Percentiles rank a stretch among this genome's conserved stretches.
Evolutionary conservation across 805 yeast species (phyloP).

Genomic region (Metschnikowia sp.): DNA sequence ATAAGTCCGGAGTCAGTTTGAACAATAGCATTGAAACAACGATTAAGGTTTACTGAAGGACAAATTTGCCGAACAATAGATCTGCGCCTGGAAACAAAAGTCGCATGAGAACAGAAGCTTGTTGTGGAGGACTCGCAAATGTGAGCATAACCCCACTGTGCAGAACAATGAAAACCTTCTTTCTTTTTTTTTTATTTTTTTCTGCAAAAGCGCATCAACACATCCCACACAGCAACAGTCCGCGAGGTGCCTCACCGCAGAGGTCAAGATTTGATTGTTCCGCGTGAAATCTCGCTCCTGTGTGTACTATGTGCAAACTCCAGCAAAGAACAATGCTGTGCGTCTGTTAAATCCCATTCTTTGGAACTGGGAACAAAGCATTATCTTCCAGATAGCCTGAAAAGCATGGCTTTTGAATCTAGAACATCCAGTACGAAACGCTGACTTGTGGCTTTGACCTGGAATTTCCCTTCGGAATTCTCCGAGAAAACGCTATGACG

Average conservation of each 20-base stretch:
- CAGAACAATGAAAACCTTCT: conserved; percentile 1
- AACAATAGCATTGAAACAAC: too few relatives aligned
- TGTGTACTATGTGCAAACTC: not conserved
- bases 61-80: conserved; percentile 3
- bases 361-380: not conserved
- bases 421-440: too few relatives aligned
- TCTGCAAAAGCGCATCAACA: not conserved
- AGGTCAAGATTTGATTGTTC: not conserved
- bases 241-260: not conserved
- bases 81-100: not conserved
- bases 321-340: not conserved
- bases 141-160: not conserved
- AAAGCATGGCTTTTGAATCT: too few relatives aligned
- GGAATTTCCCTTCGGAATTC: too few relatives aligned
- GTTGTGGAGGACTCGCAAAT: not conserved
- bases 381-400: not conserved
- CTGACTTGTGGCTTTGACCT: too few relatives aligned
- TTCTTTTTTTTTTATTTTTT: not conserved
- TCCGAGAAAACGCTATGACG: too few relatives aligned
- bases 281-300: conserved; percentile 8
- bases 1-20: too few relatives aligned
- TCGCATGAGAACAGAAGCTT: not conserved
- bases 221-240: not conserved
- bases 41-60: not conserved
- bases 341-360: not conserved